Evolutionary conservation across 805 yeast species (phyloP), one percentile per base, ranked within the genome.

Genomic region (Wickerhamiella galacta): DNA sequence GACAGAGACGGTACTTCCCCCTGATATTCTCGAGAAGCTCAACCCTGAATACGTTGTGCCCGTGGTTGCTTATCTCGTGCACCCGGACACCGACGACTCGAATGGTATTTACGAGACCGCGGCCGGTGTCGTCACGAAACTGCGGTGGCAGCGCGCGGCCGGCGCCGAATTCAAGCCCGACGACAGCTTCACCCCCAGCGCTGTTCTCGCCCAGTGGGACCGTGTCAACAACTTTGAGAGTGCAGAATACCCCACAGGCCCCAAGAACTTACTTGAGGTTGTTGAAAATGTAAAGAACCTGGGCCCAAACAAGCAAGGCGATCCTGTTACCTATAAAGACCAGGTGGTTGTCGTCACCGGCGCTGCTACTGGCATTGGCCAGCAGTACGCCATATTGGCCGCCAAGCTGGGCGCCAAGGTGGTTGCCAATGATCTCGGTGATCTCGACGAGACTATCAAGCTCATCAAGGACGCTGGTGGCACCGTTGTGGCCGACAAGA

Each of bases 341-440:
- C 80, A 79, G 58, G 95, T 87, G 36, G 95, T 82, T 22, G 68
- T 87, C 37, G 71, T 87, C 35, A 87, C 96, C 12, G 98, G 98
- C 41, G 85, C 95, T 26, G 95, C 95, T 41, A 75, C 79, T 31
- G 98, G 98, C 30, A 66, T 87, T 46, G 98, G 98, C 40, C 73
- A 76, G 52, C 78, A 83, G 37, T 92, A 87, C 58, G 93, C 96
- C 3, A 57, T 71, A 32, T 66, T 70, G 52, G 76, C 78, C 52
- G 95, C 92, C 36, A 75, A 69, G 54, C 80, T 80, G 47, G 98
- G 96, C 39, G 95, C 95, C 18, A 82, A 76, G 59, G 90, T 87
- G 39, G 93, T 90, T 27, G 90, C 87, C 23, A 87, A 90, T 53
- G 96, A 87, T 54, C 74, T 87, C 41, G 64, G 54, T 19, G 76